Base-by-base conservation (phyloP, 139 green algal genomes). In the Spirogloea muscicola region DNA sequence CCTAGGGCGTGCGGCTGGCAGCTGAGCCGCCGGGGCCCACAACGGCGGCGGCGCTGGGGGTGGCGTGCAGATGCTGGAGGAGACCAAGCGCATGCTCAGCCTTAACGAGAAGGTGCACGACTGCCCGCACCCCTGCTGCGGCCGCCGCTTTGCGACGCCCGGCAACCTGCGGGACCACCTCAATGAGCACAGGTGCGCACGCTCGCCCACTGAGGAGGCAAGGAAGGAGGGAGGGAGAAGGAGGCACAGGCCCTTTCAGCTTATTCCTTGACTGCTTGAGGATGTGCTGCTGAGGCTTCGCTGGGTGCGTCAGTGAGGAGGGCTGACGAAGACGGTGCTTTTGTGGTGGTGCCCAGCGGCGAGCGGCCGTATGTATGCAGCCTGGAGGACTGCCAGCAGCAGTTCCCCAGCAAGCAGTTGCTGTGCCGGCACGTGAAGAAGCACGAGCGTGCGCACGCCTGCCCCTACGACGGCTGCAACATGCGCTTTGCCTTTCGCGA, bases 391-490 rank as follows among this genome's bases (percentile, higher is more conserved):
- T 83, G 76, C 44, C 58, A 71, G n/a, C 10, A 42, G 58, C 18
- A 18, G 36, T 83, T 83, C 58, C n/a, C 41, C 38, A 81, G 29
- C 29, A 77, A 77, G 44, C 34, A 48, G 41, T n/a, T 66, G 37
- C 72, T 82, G n/a, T 41, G 57, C 1, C 58, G 57, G 2, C 76
- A 83, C 40, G 39, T 79, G 33, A 82, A 83, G 58, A 83, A 66
- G 52, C 70, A 83, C 58, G 68, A 76, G 68, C 58, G 68, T 3
- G 55, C 58, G 27, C 68, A 76, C 68, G 38, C 38, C 1, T 76
- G 68, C 58, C 21, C 51, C 13, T 48, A 73, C n/a, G 31, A 71
- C 1, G 71, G 71, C 31, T 79, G 71, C 36, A 40, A 40, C n/a
- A 79, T 81, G 37, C 71, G 71, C 33, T 79, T 79, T 42, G 71